Percentiles rank a stretch among this genome's conserved stretches.
Evolutionary conservation across 371 early-diverging fungal species (phyloP).

Genomic region (Mucor mucedo): DNA sequence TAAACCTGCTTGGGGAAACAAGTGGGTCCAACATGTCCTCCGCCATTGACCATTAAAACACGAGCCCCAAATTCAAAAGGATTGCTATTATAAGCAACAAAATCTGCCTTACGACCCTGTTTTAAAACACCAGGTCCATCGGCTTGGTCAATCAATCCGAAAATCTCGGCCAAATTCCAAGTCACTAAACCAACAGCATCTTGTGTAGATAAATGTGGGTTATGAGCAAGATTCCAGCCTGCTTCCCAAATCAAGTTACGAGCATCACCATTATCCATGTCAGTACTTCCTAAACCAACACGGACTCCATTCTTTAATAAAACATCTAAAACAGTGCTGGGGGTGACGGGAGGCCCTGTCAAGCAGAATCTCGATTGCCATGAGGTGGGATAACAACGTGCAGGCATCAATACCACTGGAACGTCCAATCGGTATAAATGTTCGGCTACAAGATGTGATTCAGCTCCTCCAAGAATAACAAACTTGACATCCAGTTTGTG

Average conservation of each 20-base stretch:
- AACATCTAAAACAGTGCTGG: constrained; percentile 60
- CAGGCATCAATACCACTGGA: constrained; percentile 71
- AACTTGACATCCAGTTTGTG: constrained; percentile 39
- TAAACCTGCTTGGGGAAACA: constrained; percentile 48
- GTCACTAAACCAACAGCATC: constrained; percentile 77
- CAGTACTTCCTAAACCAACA: constrained; percentile 64
- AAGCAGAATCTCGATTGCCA: constrained; percentile 73
- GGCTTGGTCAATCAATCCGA: constrained; percentile 41
- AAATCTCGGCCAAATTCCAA: constrained; percentile 76
- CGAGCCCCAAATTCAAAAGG: constrained; percentile 67
- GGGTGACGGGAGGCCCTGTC: constrained; percentile 60
- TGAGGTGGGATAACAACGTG: constrained; percentile 66
- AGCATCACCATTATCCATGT: constrained; percentile 63
- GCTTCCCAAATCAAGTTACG: constrained; percentile 81
- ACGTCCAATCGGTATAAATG: constrained; percentile 58
- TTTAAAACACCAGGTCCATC: constrained; percentile 28
- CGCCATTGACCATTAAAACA: constrained; percentile 59
- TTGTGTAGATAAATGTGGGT: constrained; percentile 38
- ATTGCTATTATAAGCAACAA: constrained; percentile 61
- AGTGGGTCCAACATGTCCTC: constrained; percentile 51
- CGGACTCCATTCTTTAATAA: constrained; percentile 64
- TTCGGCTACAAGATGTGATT: constrained; percentile 72
- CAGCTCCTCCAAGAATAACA: constrained; percentile 72
- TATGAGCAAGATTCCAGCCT: constrained; percentile 56
- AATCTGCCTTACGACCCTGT: constrained; percentile 39